phyloP scores from a whole-genome alignment of 2,329 filamentous ascomycete species.

The Fusarium cyanostomum region DNA sequence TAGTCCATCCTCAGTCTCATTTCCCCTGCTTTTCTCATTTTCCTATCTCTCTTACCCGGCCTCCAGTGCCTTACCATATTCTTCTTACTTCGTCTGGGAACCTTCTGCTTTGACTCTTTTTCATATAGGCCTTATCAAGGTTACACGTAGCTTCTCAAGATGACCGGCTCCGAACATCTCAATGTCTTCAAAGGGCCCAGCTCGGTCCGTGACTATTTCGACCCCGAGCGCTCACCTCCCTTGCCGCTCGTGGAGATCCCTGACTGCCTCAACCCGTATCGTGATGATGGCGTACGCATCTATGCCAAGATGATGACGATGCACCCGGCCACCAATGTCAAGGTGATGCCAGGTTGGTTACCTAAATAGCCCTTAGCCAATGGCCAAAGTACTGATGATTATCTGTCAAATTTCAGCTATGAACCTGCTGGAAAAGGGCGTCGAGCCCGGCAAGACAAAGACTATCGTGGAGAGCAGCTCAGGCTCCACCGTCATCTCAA shows the following conservation, averaged over 20 bases:
- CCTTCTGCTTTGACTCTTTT: neutral
- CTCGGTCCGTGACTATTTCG: constrained; percentile 65
- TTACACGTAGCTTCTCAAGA: constrained; percentile 30
- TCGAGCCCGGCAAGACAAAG: constrained; percentile 56
- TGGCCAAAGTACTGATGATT: constrained; percentile 14
- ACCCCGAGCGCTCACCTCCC: constrained; percentile 65
- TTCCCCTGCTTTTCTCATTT: constrained; percentile 1
- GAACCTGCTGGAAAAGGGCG: constrained; percentile 60
- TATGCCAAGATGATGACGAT: constrained; percentile 73
- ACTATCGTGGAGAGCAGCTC: constrained; percentile 69
- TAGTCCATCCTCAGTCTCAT: neutral
- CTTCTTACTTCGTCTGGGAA: neutral
- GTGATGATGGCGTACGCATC: constrained; percentile 66
- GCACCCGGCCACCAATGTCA: constrained; percentile 70
- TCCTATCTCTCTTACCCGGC: neutral
- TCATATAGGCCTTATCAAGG: constrained; percentile 1
- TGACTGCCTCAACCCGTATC: constrained; percentile 63
- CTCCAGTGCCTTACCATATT: neutral
- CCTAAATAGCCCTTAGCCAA: neutral
- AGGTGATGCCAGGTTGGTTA: constrained; percentile 63
- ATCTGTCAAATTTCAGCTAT: constrained; percentile 36
- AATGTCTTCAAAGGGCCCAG: constrained; percentile 67
- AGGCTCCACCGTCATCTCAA: constrained; percentile 69
- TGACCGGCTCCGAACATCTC: constrained; percentile 42
- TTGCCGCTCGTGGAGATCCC: constrained; percentile 69